A percentile compares a stretch with the other conserved stretches of the same genome.
phyloP scores from a whole-genome alignment of 495 filamentous ascomycete species.

The Sporormia fimetaria region DNA sequence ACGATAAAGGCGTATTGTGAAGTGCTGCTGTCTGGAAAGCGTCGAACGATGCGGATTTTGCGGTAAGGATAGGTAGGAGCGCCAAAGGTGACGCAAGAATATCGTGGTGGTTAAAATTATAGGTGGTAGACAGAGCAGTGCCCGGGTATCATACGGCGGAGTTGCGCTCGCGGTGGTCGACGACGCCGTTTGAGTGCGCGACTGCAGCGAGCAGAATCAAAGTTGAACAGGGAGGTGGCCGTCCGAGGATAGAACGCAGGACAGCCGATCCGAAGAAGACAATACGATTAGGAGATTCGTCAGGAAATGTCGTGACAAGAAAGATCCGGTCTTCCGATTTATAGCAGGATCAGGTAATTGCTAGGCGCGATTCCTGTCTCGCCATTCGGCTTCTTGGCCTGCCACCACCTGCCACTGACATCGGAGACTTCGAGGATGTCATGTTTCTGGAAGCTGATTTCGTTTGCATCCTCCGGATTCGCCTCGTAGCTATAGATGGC shows the following conservation, averaged over 20 bases:
- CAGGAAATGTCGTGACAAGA: constrained; percentile 16
- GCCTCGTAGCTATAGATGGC: constrained; percentile 98
- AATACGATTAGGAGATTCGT: constrained; percentile 14
- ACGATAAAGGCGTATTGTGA: too few species aligned
- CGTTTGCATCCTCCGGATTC: constrained; percentile 95
- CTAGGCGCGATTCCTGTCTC: constrained; percentile 96
- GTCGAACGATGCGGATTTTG: too few species aligned
- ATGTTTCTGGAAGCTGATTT: constrained; percentile 93
- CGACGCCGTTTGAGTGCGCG: too few species aligned
- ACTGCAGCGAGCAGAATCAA: too few species aligned
- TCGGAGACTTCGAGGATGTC: constrained; percentile 95
- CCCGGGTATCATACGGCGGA: too few species aligned
- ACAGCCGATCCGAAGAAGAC: constrained; percentile 8
- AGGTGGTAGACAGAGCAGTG: too few species aligned
- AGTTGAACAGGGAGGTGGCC: neutral
- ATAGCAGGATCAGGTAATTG: constrained; percentile 96
- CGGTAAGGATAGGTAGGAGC: too few species aligned
- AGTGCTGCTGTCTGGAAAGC: too few species aligned
- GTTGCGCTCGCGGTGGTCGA: too few species aligned
- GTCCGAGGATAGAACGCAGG: neutral
- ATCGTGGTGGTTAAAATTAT: too few species aligned
- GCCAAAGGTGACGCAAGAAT: too few species aligned
- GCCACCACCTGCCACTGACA: constrained; percentile 97
- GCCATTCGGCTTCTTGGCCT: constrained; percentile 87
- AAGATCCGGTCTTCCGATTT: constrained; percentile 24